These are phyloP conservation scores for Penicillium nucicola DNA, from an alignment of 495 filamentous ascomycete genomes.

Conservation along the genomic window DNA sequence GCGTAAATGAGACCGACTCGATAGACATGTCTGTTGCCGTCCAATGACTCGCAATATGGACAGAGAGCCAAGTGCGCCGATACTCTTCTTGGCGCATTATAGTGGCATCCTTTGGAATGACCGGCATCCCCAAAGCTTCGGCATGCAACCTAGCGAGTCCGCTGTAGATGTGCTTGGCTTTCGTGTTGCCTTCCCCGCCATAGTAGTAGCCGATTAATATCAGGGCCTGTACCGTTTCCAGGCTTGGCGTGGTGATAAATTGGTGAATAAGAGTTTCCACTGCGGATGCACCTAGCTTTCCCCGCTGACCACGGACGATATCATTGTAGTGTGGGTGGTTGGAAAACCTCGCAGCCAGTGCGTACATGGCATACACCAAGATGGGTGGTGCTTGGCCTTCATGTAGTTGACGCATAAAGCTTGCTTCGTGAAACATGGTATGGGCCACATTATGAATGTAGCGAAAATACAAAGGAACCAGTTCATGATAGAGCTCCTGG, in stretches of 20 bases:
- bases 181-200: constrained; percentile 16
- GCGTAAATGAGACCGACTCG: constrained; percentile 5
- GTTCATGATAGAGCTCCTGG: constrained; percentile 5
- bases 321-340: constrained; percentile 7
- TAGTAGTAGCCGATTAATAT: constrained; percentile 19
- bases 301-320: constrained; percentile 12
- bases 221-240: constrained; percentile 19
- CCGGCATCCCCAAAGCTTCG: constrained; percentile 5
- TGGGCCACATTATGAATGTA: constrained; percentile 26
- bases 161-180: constrained; percentile 20
- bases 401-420: constrained; percentile 15
- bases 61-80: constrained; percentile 17
- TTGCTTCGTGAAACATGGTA: constrained; percentile 21
- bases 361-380: constrained; percentile 21
- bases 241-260: constrained; percentile 9
- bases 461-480: constrained; percentile 22
- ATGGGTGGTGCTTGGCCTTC: constrained; percentile 14
- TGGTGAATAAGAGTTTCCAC: constrained; percentile 9
- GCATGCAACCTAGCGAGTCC: constrained; percentile 23
- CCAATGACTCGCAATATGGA: constrained; percentile 20
- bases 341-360: constrained; percentile 23
- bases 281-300: constrained; percentile 8
- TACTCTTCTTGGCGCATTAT: constrained; percentile 15
- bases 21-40: constrained; percentile 18
- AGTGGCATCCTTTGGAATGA: neutral